phyloP scores from a whole-genome alignment of 371 early-diverging fungal genomes.

The Basidiobolus meristosporus region DNA sequence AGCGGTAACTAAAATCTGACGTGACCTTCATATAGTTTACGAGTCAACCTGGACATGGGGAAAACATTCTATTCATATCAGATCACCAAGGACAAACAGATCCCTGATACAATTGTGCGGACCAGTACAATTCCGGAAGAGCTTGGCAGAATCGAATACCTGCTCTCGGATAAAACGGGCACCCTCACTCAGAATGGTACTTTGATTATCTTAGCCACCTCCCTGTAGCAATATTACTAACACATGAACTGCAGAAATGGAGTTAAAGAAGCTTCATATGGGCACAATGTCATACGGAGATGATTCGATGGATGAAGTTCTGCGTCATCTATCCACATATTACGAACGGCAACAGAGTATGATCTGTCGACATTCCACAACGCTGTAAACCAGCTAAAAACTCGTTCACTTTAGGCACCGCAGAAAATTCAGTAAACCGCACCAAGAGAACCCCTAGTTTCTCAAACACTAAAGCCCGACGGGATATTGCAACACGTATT shows the following conservation, averaged over 20 bases:
- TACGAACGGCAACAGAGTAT: too few relatives aligned
- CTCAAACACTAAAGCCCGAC: constrained; percentile 27
- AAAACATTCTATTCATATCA: constrained; percentile 77
- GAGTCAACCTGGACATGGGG: constrained; percentile 96
- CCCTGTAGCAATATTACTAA: not conserved
- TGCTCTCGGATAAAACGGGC: constrained; percentile 98
- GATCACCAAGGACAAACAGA: constrained; percentile 65
- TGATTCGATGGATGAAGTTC: constrained; percentile 81
- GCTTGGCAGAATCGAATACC: constrained; percentile 90
- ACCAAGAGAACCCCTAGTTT: too few relatives aligned
- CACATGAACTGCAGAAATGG: constrained; percentile 66
- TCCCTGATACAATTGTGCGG: constrained; percentile 79
- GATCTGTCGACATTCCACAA: too few relatives aligned
- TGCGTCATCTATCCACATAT: constrained; percentile 24
- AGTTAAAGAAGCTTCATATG: constrained; percentile 91
- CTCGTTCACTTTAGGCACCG: not conserved
- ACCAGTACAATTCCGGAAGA: constrained; percentile 98
- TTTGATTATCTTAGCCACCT: not conserved
- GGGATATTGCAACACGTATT: constrained; percentile 57
- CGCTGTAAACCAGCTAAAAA: not conserved
- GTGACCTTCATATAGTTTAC: constrained; percentile 32
- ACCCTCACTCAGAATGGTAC: constrained; percentile 96
- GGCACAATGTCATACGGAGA: constrained; percentile 86
- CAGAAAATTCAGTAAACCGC: not conserved
- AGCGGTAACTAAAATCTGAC: not conserved